Evolutionary conservation across 1,284 basidiomycete genomes (phyloP), one percentile per base, ranked within the genome.

Genomic region (Irpex lacteus): DNA sequence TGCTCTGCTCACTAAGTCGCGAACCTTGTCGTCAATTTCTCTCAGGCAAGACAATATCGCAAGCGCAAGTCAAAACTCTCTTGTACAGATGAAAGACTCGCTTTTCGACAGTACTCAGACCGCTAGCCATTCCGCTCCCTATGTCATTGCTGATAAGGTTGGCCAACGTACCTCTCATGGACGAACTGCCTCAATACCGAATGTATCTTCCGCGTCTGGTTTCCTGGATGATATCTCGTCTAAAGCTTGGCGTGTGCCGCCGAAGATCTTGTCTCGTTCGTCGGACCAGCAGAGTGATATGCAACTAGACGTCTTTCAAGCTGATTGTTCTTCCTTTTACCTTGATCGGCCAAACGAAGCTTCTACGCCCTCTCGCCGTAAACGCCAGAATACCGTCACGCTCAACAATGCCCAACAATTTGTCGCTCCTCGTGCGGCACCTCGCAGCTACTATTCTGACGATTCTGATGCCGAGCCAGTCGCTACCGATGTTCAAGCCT

Each of bases 21-120:
- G 77, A 18, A 77, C 77, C 3, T 71, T 76, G 18, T 78, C 77
- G 36, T 71, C 74, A n/a, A 67, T 70, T 26, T 55, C 70, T 34
- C 62, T 60, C n/a, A 64, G 60, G 47, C 38, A 60, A 6, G 7
- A 55, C 26, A 56, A 44, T 18, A 49, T 7, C 18, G 6, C 19
- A 53, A 53, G 18, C 21, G 21, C 19, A 19, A 18, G 18, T 53
- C 21, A 53, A 13, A 18, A 13, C n/a, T 58, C 60, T 11, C 11
- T 18, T n/a, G 6, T 5, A 7, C 13, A 37, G 38, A 6, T 37
- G 9, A 37, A 63, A 40, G 61, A 63, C 32, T 52, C 57, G 15
- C 52, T 56, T 32, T 57, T 59, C 37, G 64, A 62, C 54, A 65
- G 47, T 18, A 60, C 61, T 40, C 58, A 40, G 37, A 32, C 5